phyloP scores from a whole-genome alignment of 2,329 filamentous ascomycete species.

The Aspergillus sp. region DNA sequence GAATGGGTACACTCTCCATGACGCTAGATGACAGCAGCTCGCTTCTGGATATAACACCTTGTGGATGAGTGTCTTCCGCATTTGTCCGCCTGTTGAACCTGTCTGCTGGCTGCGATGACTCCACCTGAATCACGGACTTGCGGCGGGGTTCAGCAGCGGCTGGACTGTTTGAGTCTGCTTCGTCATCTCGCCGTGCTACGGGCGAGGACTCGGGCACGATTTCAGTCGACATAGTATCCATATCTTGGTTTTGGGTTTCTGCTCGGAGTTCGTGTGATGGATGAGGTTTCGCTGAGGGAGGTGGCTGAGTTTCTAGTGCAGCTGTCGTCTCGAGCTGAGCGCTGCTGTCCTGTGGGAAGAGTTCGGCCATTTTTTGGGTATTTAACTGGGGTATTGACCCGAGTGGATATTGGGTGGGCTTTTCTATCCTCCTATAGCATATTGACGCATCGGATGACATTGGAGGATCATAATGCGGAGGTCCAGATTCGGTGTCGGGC shows the following conservation, averaged over 20 bases:
- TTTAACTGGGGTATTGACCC: conserved; percentile 27
- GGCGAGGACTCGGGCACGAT: conserved; percentile 35
- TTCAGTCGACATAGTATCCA: conserved; percentile 18
- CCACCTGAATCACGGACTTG: conserved; percentile 28
- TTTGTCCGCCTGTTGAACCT: conserved; percentile 9
- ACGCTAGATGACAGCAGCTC: conserved; percentile 34
- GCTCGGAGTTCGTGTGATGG: background rate
- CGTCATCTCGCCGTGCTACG: conserved; percentile 11
- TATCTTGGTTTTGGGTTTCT: conserved; percentile 9
- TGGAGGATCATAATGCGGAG: conserved; percentile 15
- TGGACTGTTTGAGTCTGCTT: conserved; percentile 2
- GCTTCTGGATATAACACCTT: conserved; percentile 21
- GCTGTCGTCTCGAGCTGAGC: conserved; percentile 7
- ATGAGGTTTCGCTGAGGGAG: conserved; percentile 3
- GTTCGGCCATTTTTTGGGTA: conserved; percentile 28
- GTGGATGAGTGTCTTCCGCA: conserved; percentile 8
- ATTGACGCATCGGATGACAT: conserved; percentile 28
- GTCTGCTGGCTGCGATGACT: conserved; percentile 32
- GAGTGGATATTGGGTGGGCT: conserved; percentile 28
- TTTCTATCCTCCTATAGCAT: conserved; percentile 27
- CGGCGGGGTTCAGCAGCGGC: conserved; percentile 12
- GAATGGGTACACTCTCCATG: conserved; percentile 36
- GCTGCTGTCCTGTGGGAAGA: conserved; percentile 25
- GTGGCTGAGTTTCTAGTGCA: conserved; percentile 5
- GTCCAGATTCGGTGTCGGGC: conserved; percentile 16